phyloP scores from a whole-genome alignment of 352 stramenopile species.

The Globisporangium sylvaticum region DNA sequence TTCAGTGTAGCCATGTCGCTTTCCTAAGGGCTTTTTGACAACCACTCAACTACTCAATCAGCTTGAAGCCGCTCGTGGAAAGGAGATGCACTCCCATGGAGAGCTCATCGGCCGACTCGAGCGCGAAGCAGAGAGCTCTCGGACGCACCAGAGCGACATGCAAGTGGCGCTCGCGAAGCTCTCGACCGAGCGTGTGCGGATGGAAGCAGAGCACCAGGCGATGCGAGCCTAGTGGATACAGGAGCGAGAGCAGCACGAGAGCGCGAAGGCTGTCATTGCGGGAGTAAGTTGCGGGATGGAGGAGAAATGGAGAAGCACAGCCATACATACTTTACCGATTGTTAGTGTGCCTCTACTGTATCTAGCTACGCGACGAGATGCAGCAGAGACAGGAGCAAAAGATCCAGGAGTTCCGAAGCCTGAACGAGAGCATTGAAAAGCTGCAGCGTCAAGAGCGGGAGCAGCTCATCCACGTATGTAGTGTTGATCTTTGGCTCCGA shows the following conservation, averaged over 20 bases:
- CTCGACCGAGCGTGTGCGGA: conserved; percentile 34
- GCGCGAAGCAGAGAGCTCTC: conserved; percentile 22
- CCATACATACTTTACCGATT: neutral
- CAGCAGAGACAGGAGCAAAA: conserved; percentile 17
- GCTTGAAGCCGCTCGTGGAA: conserved; percentile 37
- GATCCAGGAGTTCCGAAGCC: conserved; percentile 11
- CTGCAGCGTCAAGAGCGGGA: conserved; percentile 1
- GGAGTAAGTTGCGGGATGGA: neutral
- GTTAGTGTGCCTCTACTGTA: neutral
- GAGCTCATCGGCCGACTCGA: conserved; percentile 33
- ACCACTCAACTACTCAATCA: neutral
- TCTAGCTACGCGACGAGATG: conserved; percentile 9
- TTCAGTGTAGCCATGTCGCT: neutral
- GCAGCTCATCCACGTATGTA: conserved; percentile 7
- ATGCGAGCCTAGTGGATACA: conserved; percentile 15
- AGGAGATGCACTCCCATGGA: conserved; percentile 48
- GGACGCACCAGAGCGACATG: conserved; percentile 29
- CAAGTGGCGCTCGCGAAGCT: conserved; percentile 38
- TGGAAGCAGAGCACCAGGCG: conserved; percentile 33
- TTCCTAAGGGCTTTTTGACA: neutral
- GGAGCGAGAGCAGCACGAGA: conserved; percentile 12
- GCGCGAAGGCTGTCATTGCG: neutral
- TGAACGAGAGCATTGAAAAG: conserved; percentile 3
- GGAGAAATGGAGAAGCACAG: too few relatives aligned
- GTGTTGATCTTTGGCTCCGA: neutral